Base-by-base conservation (phyloP, 139 green algal species). In the Chlorella sp. region DNA sequence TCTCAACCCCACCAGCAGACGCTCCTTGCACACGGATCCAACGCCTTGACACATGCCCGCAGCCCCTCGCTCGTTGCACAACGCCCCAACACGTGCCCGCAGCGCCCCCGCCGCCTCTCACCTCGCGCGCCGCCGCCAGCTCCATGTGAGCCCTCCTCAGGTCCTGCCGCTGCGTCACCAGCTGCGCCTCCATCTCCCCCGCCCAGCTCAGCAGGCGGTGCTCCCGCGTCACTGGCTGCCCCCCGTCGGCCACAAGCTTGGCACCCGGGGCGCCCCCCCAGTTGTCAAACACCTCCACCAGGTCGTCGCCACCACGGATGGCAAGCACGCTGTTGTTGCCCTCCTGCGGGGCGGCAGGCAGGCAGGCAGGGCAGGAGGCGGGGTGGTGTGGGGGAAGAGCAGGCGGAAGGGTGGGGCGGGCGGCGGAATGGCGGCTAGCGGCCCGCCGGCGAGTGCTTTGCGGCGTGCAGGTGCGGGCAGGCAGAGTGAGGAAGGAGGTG, bases 321-420 rank as follows among this genome's bases (percentile, higher is more conserved):
- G 93, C 93, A 73, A 95, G 88, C 78, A 95, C 93, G 39, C 81
- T 90, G 91, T 95, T 95, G 91, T 95, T 95, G 86, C 93, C 93
- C 32, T 83, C 73, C 82, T 81, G 75, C 75, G 32, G n/a, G 69
- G 26, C 26, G 69, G 28, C 3, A 77, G 64, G 64, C 64, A 14
- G 69, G 69, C 69, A 36, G 69, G 69, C 69, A 28, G 28, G 69
- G 48, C 48, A 9, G 48, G 48, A 9, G 7, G 48, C n/a, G 64
- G 22, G 64, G 64, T 26, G 5, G 64, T 14, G 21, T 2, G 2
- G 64, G 64, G 26, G 69, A 3, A 7, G 26, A 77, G 69, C 69
- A 36, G 26, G 69, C 69, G 24, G 64, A 71, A 71, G 48, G 48
- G 48, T 57, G 48, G 48, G n/a, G 48, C 48, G 48, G 48, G 48